Base-by-base conservation (phyloP, 2,329 filamentous ascomycete species). In the Nakataea oryzae region DNA sequence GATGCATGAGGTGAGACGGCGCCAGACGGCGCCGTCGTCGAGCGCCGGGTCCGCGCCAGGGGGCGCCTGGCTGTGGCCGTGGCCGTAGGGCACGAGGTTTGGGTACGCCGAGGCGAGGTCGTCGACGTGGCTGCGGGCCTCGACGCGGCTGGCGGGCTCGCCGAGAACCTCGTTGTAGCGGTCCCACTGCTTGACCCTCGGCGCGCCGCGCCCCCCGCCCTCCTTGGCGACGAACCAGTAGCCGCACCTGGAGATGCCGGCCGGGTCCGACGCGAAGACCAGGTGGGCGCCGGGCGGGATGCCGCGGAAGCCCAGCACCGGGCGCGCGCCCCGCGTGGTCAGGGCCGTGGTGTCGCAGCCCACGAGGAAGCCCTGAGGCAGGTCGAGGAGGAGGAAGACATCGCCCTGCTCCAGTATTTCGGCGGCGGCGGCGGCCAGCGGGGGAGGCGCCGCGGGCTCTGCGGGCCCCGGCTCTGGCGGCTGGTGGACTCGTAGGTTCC, bases 271-370 rank as follows among this genome's bases (percentile, higher is more conserved):
- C 30, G 81, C 78, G 83, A 84, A 87, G 63, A 86, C 74, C 63
- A 87, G 81, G 68, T 87, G 85, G 17, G 79, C 70, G 0, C 85
- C 85, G 0, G 74, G 68, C 0, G 83, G 82, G 29, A 87, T 74
- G 62, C 83, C 76, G 27, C 78, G 78, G 63, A 87, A 75, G 26
- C 85, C 85, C 9, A 74, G 72, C 66, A 86, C 82, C 27, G 76
- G 64, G 17, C 65, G 54, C 66, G 62, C 65, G 61, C 58, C 71
- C 54, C 71, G 73, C 6, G 76, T 75, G 21, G 75, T 79, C 64
- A 83, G 77, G 2, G 79, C 78, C 57, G 79, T 69, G 2, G 77
- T 73, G 66, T 86, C 83, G 66, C 80, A 82, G 57, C 82, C 82
- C 24, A 87, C 71, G 2, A 77, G 80, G 62, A 81, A 81, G 50